Percentiles rank a stretch among this genome's conserved stretches.
phyloP scores from a whole-genome alignment of 2,329 filamentous ascomycete species.

The Incumbomyces lentus region DNA sequence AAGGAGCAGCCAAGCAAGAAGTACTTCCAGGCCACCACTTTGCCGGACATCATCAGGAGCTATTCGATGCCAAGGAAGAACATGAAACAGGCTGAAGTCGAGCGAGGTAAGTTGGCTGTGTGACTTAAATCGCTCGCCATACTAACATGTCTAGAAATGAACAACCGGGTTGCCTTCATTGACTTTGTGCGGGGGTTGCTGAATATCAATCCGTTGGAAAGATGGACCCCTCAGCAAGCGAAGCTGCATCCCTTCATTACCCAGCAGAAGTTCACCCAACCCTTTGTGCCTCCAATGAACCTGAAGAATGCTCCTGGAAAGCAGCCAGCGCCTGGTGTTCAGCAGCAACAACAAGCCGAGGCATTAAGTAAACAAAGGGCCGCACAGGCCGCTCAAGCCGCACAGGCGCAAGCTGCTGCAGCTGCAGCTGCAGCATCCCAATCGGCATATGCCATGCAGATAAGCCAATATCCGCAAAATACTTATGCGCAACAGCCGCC shows the following conservation, averaged over 20 bases:
- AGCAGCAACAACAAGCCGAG: constrained; percentile 92
- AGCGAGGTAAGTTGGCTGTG: constrained; percentile 59
- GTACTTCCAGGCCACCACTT: constrained; percentile 88
- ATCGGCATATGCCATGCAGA: constrained; percentile 54
- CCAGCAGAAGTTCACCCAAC: constrained; percentile 90
- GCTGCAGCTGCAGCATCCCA: constrained; percentile 60
- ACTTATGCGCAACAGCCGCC: constrained; percentile 45
- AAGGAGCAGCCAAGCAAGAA: constrained; percentile 99
- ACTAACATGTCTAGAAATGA: constrained; percentile 64
- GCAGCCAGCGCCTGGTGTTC: constrained; percentile 82
- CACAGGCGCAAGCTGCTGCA: constrained; percentile 38
- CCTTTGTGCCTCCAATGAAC: constrained; percentile 95
- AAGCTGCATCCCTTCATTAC: constrained; percentile 98
- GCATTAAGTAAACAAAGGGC: constrained; percentile 86
- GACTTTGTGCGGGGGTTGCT: constrained; percentile 91
- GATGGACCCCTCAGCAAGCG: constrained; percentile 96
- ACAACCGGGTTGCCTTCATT: constrained; percentile 92
- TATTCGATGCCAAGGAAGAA: constrained; percentile 99
- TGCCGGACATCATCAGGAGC: constrained; percentile 94
- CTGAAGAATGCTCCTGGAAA: constrained; percentile 79
- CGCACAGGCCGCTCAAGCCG: constrained; percentile 39
- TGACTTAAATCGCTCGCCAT: not conserved
- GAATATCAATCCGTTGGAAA: constrained; percentile 87
- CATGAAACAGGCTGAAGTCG: constrained; percentile 95
- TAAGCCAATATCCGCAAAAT: constrained; percentile 44